Percentiles rank a stretch among this genome's conserved stretches.
These are phyloP conservation scores for Coprinellus micaceus DNA, from an alignment of 768 basidiomycete genomes.

Conservation along the genomic window DNA sequence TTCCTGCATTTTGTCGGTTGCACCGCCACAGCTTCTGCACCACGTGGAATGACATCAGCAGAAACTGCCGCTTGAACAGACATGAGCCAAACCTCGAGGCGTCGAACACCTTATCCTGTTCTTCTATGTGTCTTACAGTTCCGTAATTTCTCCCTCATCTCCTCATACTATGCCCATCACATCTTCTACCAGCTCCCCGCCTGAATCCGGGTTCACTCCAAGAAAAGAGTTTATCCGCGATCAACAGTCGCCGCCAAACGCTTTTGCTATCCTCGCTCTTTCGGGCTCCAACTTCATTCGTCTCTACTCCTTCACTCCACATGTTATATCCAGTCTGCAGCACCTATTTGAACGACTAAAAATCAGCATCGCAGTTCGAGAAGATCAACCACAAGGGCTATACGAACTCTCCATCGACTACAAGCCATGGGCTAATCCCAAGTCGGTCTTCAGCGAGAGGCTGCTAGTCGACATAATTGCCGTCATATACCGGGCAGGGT, in stretches of 20 bases:
- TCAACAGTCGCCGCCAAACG: slow-evolving; percentile 41
- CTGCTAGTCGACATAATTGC: slow-evolving; percentile 65
- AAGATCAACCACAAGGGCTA: slow-evolving; percentile 55
- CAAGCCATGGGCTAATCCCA: slow-evolving; percentile 72
- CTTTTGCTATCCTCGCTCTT: slow-evolving; percentile 70
- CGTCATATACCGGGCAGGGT: slow-evolving; percentile 60
- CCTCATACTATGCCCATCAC: slow-evolving; percentile 16
- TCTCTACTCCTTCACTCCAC: slow-evolving; percentile 63
- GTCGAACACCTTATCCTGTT: neutral
- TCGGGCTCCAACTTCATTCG: slow-evolving; percentile 60
- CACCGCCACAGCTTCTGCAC: neutral
- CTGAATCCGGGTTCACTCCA: slow-evolving; percentile 57
- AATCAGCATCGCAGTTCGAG: slow-evolving; percentile 43
- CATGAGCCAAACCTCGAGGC: neutral
- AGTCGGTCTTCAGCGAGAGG: slow-evolving; percentile 61
- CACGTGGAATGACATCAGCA: slow-evolving; percentile 6
- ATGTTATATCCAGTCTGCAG: slow-evolving; percentile 50
- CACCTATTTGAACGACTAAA: slow-evolving; percentile 49
- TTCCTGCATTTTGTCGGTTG: neutral
- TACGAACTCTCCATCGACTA: slow-evolving; percentile 65
- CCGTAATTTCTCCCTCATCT: neutral
- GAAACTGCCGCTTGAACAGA: neutral
- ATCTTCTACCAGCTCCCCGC: slow-evolving; percentile 25
- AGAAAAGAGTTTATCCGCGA: slow-evolving; percentile 71
- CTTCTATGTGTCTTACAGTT: neutral